Evolutionary conservation across 495 filamentous ascomycete genomes (phyloP), one percentile per base, ranked within the genome.

Genomic region (Podospora pseudoanserina): DNA sequence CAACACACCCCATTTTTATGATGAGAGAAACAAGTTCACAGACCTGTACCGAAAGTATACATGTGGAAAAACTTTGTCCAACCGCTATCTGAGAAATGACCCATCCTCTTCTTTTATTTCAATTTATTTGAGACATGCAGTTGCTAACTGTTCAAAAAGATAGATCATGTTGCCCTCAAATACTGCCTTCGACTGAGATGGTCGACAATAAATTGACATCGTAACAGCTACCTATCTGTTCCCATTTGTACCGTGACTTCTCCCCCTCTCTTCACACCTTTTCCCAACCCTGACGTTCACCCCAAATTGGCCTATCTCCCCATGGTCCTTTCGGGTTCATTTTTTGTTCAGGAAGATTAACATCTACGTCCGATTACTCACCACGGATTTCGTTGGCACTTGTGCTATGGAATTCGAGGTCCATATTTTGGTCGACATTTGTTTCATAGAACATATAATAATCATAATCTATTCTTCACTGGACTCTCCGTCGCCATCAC

Each of bases 21-120:
- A 90, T 90, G 87, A 90, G 75, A 84, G 77, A 85, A 78, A 79
- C 72, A 80, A 86, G 84, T 86, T 86, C 88, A 90, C 88, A 92
- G 89, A 92, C 89, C 89, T 92, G 89, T 88, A 89, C 89, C 84
- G 87, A 92, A 88, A 74, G 16, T 71, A 71, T 60, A 70, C 75
- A 84, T 90, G 86, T 88, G 83, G 84, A 85, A 76, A 75, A 76
- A 76, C 60, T 80, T 85, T 87, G 85, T 88, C 86, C 89, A 91
- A 91, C 88, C 89, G 88, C 88, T 91, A 86, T 91, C 89, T 92
- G 88, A 91, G 79, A 79, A 69, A 74, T 67, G 54, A 71, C 59
- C 65, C 54, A 62, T 60, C 32, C 30, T 65, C 19, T 44, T 63
- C 27, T 66, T 20, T 49, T 58, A 60, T 64, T 65, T 27, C 64